Evolutionary conservation across 2,329 filamentous ascomycete species (phyloP), one percentile per base, ranked within the genome.

Genomic region (Colletotrichum sp.): DNA sequence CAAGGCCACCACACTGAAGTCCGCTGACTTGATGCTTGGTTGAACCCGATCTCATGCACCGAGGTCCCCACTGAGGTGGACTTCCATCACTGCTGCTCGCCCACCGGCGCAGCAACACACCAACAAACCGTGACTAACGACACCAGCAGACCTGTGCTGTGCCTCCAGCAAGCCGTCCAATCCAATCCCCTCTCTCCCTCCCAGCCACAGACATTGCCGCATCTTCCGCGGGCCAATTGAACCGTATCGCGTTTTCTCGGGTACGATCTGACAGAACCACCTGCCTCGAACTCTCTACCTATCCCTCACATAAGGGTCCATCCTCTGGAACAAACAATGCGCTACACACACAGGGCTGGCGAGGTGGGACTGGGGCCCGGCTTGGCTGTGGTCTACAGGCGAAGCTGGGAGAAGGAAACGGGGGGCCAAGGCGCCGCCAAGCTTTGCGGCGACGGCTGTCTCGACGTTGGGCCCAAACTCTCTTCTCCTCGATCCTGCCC

Each of bases 391-490:
- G 55, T 48, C 52, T 34, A n/a, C 38, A 48, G 30, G 69, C 63
- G 30, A n/a, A 18, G 69, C 30, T 26, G 21, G 34, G 43, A 34
- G 14, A 72, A 2, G 16, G 62, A 43, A 62, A 21, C 36, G 38
- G 56, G 16, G 38, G n/a, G 56, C 65, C 65, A 26, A 67, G 36
- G 58, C 73, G 70, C 1, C 21, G 73, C 73, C 73, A 75, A 75
- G 73, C 73, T 75, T 75, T 73, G 73, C 70, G 73, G 73, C 73
- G 70, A 69, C 69, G 73, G 73, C 43, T 69, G 73, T 68, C 73
- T 74, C 69, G 73, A 75, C 73, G 73, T 69, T 69, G 70, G 65
- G 73, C 72, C 70, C 72, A 69, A 72, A 66, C 71, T 71, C 67
- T 74, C 43, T 12, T 32, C 18, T 68, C 48, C 38, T 10, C 16